These are phyloP conservation scores for Arthrobotrys sphaeroides DNA, from an alignment of 2,329 filamentous ascomycete genomes.

Conservation along the genomic window DNA sequence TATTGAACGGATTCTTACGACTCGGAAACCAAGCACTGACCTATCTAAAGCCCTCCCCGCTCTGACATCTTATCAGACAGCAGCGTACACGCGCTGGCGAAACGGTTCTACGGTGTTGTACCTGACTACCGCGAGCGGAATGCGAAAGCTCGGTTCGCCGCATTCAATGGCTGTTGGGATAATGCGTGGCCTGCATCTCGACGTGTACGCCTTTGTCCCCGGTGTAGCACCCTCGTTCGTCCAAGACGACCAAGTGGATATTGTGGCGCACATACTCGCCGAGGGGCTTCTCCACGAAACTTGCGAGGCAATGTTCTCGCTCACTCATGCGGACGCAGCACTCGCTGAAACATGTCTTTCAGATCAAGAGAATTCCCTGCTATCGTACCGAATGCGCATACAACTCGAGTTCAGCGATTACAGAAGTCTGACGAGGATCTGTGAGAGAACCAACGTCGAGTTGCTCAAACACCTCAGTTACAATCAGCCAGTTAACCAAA, in stretches of 20 bases:
- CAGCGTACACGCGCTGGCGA: slow-evolving; percentile 40
- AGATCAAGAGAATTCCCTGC: slow-evolving; percentile 55
- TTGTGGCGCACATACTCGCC: slow-evolving; percentile 54
- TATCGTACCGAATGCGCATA: slow-evolving; percentile 60
- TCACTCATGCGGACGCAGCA: slow-evolving; percentile 58
- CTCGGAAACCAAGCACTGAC: slow-evolving; percentile 38
- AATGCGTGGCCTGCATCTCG: slow-evolving; percentile 30
- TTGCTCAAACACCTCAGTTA: slow-evolving; percentile 60
- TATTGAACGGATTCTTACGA: slow-evolving; percentile 35
- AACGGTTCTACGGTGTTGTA: slow-evolving; percentile 32
- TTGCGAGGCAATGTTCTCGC: slow-evolving; percentile 58
- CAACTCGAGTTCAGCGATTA: slow-evolving; percentile 59
- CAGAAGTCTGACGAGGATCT: slow-evolving; percentile 56
- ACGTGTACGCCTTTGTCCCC: slow-evolving; percentile 49
- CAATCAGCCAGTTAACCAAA: slow-evolving; percentile 59
- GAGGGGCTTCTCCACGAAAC: slow-evolving; percentile 61
- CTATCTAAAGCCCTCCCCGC: slow-evolving; percentile 39
- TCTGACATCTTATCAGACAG: slow-evolving; percentile 37
- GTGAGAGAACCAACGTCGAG: slow-evolving; percentile 59
- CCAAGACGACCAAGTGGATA: slow-evolving; percentile 37
- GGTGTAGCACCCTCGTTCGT: slow-evolving; percentile 33
- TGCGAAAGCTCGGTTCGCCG: slow-evolving; percentile 28
- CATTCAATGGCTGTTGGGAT: slow-evolving; percentile 40
- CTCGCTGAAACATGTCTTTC: slow-evolving; percentile 60
- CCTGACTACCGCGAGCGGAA: slow-evolving; percentile 34